Evolutionary conservation across 2,329 filamentous ascomycete genomes (phyloP), one percentile per base, ranked within the genome.

Genomic region (Colletotrichum scovillei): DNA sequence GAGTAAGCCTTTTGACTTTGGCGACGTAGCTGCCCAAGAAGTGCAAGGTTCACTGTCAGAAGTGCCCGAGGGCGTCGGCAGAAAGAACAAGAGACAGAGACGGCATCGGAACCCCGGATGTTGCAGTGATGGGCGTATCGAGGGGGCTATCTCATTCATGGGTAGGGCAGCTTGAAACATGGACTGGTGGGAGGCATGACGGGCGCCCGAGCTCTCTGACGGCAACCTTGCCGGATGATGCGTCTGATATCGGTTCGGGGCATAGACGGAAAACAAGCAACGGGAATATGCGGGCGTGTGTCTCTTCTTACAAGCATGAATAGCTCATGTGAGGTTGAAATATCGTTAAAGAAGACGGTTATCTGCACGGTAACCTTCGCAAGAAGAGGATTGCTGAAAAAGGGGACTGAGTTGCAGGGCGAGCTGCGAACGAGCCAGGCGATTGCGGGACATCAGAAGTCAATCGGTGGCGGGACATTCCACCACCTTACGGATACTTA

Each of bases 141-240:
- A 59, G 53, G 66, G 66, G 55, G 59, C 6, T 6, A 32, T 64
- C 26, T 64, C 59, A 69, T 73, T 46, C 66, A 56, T 73, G 70
- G 60, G 49, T 42, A 69, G 70, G 70, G 70, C 70, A 55, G 53
- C 59, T 72, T 73, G 70, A 73, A 73, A 73, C 70, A 73, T 53
- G 66, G 59, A 59, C 59, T 59, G 69, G 53, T 56, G 42, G 55
- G 53, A 72, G 66, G 70, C 70, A 73, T 73, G 66, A 69, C 53
- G 59, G 32, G 59, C 46, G 70, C 59, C 66, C 70, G 66, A 73
- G 66, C 66, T 69, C 69, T 69, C 66, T 65, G 32, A 56, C 59
- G 59, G 55, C 30, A 73, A 58, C 66, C 70, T 59, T 64, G 70
- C 59, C 52, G 58, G 30, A 49, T 57, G 64, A 69, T 69, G 53